Evolutionary conservation across 2,329 filamentous ascomycete genomes (phyloP).

Genomic region (Xylaria sp.): DNA sequence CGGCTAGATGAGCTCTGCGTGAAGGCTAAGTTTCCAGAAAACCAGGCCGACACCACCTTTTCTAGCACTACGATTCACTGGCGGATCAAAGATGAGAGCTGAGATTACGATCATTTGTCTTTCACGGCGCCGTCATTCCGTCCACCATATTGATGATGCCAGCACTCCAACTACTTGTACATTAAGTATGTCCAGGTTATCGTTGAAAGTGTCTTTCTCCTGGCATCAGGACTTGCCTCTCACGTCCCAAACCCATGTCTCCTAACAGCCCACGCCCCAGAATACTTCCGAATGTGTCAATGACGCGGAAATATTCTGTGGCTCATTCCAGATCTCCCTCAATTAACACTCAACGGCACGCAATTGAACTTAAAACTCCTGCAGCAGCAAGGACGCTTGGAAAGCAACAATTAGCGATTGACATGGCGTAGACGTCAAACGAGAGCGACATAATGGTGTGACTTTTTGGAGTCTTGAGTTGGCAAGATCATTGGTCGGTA

Average conservation of each 20-base stretch:
- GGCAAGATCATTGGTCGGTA: too few species aligned
- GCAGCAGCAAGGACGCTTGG: too few species aligned
- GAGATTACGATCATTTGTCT: neutral
- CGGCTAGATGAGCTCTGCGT: slow-evolving; percentile 43
- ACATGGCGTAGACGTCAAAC: too few species aligned
- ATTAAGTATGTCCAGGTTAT: neutral
- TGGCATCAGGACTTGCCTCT: too few species aligned
- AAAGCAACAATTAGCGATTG: too few species aligned
- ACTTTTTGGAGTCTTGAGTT: too few species aligned
- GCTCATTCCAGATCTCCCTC: too few species aligned
- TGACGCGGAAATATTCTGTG: neutral
- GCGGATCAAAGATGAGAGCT: slow-evolving; percentile 27
- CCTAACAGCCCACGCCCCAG: neutral
- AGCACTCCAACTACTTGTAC: neutral
- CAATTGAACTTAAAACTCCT: too few species aligned
- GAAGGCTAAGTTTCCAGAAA: slow-evolving; percentile 46
- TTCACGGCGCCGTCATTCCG: neutral
- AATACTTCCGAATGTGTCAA: neutral
- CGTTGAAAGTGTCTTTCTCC: neutral
- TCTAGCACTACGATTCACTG: slow-evolving; percentile 51
- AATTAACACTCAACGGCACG: too few species aligned
- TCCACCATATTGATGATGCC: neutral
- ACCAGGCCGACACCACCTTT: slow-evolving; percentile 46
- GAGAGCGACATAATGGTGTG: too few species aligned
- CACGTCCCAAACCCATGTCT: neutral